phyloP scores from a whole-genome alignment of 129 eudicot species.

The Artemisia annua region DNA sequence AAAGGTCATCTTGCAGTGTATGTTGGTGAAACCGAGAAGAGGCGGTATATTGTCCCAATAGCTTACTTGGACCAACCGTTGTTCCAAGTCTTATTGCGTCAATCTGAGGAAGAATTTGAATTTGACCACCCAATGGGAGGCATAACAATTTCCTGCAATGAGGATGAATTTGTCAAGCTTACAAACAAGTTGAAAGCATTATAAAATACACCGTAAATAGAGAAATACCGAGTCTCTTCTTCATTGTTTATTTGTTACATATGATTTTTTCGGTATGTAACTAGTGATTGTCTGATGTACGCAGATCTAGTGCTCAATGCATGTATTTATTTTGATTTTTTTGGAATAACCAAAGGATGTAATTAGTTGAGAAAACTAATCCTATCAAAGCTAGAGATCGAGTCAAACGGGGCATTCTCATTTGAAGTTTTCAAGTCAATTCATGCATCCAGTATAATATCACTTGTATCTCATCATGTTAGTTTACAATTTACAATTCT shows the following conservation, averaged over 20 bases:
- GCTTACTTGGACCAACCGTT: conserved; percentile 25
- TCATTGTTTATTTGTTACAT: neutral
- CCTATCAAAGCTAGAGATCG: too few relatives aligned
- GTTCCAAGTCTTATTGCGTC: conserved; percentile 25
- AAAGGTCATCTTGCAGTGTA: conserved; percentile 36
- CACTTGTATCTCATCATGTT: too few relatives aligned
- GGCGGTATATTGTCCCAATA: conserved; percentile 29
- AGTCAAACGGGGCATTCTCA: too few relatives aligned
- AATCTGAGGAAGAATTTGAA: conserved; percentile 31
- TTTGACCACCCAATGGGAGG: conserved; percentile 38
- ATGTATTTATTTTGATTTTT: too few relatives aligned
- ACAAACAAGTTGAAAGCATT: conserved; percentile 1
- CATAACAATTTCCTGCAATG: conserved; percentile 27
- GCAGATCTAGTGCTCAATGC: too few relatives aligned
- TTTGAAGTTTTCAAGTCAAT: too few relatives aligned
- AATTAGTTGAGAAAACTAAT: too few relatives aligned
- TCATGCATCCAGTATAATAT: too few relatives aligned
- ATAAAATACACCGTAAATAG: conserved; percentile 9
- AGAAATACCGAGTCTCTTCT: neutral
- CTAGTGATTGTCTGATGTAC: too few relatives aligned
- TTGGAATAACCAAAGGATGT: too few relatives aligned
- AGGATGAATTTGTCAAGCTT: conserved; percentile 24
- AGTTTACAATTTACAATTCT: too few relatives aligned
- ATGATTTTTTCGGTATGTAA: too few relatives aligned
- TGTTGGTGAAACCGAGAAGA: conserved; percentile 31